A percentile compares a stretch with the other conserved stretches of the same genome.
Conservation (phyloP, 2,329 filamentous ascomycete genomes). For the Penicillium sp. region DNA sequence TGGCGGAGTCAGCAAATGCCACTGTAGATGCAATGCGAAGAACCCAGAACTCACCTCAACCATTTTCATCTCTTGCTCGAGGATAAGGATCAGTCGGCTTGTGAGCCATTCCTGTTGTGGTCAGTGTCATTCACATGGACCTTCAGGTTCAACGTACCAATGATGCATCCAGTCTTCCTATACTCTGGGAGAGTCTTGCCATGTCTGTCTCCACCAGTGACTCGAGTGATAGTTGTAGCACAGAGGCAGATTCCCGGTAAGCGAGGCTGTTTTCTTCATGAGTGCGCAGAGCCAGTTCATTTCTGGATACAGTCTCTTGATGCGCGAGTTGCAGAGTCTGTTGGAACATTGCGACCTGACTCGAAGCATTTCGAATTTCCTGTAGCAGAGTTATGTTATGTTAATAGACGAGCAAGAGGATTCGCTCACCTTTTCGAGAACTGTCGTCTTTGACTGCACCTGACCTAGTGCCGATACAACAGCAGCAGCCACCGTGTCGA, state of each 20-base stretch:
- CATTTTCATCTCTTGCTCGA: constrained; percentile 33
- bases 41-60: constrained; percentile 25
- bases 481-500: constrained; percentile 20
- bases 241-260: constrained; percentile 27
- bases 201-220: constrained; percentile 30
- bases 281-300: constrained; percentile 22
- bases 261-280: constrained; percentile 27
- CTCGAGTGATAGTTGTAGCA: constrained; percentile 32
- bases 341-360: constrained; percentile 23
- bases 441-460: constrained; percentile 14
- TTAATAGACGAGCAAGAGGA: neutral
- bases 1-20: constrained; percentile 22
- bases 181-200: constrained; percentile 23
- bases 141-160: constrained; percentile 26
- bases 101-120: constrained; percentile 30
- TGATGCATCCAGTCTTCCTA: constrained; percentile 32
- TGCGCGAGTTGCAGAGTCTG: constrained; percentile 24
- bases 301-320: constrained; percentile 26
- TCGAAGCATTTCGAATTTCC: constrained; percentile 29
- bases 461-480: constrained; percentile 18
- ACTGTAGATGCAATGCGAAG: too few relatives aligned
- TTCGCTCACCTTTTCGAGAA: constrained; percentile 22
- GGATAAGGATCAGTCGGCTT: constrained; percentile 22
- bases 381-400: constrained; percentile 15
- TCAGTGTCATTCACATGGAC: constrained; percentile 2